Conservation (phyloP, 768 basidiomycete species). For the Boletellus emodensis region DNA sequence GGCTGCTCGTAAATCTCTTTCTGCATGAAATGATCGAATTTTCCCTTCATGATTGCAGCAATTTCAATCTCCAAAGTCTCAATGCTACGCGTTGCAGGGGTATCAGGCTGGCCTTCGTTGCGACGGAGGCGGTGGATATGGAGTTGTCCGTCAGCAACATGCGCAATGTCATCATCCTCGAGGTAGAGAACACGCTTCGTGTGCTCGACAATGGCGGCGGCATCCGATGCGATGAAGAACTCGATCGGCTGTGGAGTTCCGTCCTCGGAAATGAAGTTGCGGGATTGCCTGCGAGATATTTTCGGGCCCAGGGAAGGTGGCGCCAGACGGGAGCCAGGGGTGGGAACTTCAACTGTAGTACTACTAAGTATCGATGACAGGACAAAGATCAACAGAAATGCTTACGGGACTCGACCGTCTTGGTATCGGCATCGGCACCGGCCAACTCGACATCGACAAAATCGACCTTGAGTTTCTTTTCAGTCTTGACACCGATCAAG, state of each 20-base stretch:
- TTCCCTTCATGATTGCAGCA: conserved; percentile 99
- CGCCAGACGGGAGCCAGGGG: conserved; percentile 62
- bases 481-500: conserved; percentile 97
- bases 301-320: conserved; percentile 62
- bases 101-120: conserved; percentile 63
- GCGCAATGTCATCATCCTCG: conserved; percentile 98
- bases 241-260: conserved; percentile 98
- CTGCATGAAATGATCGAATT: conserved; percentile 99
- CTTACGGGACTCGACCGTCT: conserved; percentile 42
- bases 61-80: conserved; percentile 98
- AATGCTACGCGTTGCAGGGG: conserved; percentile 77
- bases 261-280: conserved; percentile 98
- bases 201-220: conserved; percentile 94
- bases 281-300: conserved; percentile 89
- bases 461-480: conserved; percentile 99
- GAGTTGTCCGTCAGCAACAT: conserved; percentile 93
- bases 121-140: conserved; percentile 98
- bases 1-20: conserved; percentile 99
- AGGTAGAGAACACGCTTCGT: conserved; percentile 98
- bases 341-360: conserved; percentile 40
- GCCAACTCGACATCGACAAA: conserved; percentile 98
- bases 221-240: conserved; percentile 98
- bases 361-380: conserved; percentile 1
- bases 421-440: conserved; percentile 58
- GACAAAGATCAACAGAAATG: neutral